Percentiles rank a stretch among this genome's conserved stretches.
phyloP scores from a whole-genome alignment of 2,329 filamentous ascomycete genomes.

The Paecilomyces dactylethromorphus region DNA sequence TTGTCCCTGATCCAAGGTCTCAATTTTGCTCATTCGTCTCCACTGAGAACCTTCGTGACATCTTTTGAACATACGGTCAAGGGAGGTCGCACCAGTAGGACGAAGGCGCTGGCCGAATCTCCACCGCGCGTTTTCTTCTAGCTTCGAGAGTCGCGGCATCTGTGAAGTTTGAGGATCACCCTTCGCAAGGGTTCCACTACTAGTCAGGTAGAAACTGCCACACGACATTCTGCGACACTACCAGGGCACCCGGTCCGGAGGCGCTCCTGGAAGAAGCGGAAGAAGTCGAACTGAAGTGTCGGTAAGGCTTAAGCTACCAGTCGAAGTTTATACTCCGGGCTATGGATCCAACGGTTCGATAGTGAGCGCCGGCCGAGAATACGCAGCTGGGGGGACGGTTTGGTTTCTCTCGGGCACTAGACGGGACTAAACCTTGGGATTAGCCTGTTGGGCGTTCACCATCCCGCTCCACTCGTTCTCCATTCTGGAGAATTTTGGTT shows the following conservation, averaged over 20 bases:
- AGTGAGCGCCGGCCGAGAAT: neutral
- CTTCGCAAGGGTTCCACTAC: neutral
- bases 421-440: neutral
- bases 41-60: neutral
- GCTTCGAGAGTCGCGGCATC: neutral
- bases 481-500: neutral
- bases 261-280: neutral
- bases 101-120: neutral
- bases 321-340: neutral
- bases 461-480: neutral
- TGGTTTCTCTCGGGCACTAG: neutral
- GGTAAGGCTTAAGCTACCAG: neutral
- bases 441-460: neutral
- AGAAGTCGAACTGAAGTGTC: neutral
- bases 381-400: neutral
- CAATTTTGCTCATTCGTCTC: neutral
- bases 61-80: neutral
- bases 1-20: neutral
- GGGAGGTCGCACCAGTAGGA: neutral
- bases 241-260: neutral
- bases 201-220: neutral
- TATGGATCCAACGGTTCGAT: neutral
- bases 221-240: neutral
- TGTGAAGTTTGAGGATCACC: neutral
- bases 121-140: neutral